Evolutionary conservation across 2,329 filamentous ascomycete species (phyloP), one percentile per base, ranked within the genome.

Genomic region (Aspergillus sp.): DNA sequence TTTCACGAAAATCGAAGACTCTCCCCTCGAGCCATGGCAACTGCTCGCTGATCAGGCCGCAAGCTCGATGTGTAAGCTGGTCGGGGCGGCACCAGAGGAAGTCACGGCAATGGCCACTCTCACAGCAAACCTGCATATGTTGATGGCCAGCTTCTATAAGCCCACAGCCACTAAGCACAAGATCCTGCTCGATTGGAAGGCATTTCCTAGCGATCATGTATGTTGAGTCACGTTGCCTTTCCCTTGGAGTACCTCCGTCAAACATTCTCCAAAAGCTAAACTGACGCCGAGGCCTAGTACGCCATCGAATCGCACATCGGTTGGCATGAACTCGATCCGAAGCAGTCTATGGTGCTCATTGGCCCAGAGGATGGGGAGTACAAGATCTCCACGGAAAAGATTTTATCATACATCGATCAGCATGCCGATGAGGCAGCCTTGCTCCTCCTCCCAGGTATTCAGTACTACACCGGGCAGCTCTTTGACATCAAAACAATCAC

Each of bases 381-480:
- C 41, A 82, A 86, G 59, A 83, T 96, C 54, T 80, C 85, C 1
- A 95, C 89, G 0, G 81, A 87, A 39, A 81, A 86, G 63, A 89
- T 96, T 51, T 79, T 93, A 11, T 80, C 83, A 2, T 79, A 83
- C 30, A 96, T 96, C 62, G 88, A 91, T 58, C 74, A 86, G 63
- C 88, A 96, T 66, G 89, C 87, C 44, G 79, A 85, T 1, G 83
- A 86, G 3, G 86, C 90, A 0, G 90, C 91, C 2, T 75, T 96
- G 4, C 76, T 96, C 3, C 83, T 96, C 5, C 83, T 96, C 0
- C 91, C 91, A 0, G 92, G 91, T 19, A 89, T 96, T 41, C 92
- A 96, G 73, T 96, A 93, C 79, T 96, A 95, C 77, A 93, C 89
- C 3, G 92, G 92, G 58, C 92, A 96, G 71, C 82, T 89, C 40